Percentiles rank a stretch among this genome's conserved stretches.
phyloP scores from a whole-genome alignment of 495 filamentous ascomycete genomes.

The Letharia columbiana region DNA sequence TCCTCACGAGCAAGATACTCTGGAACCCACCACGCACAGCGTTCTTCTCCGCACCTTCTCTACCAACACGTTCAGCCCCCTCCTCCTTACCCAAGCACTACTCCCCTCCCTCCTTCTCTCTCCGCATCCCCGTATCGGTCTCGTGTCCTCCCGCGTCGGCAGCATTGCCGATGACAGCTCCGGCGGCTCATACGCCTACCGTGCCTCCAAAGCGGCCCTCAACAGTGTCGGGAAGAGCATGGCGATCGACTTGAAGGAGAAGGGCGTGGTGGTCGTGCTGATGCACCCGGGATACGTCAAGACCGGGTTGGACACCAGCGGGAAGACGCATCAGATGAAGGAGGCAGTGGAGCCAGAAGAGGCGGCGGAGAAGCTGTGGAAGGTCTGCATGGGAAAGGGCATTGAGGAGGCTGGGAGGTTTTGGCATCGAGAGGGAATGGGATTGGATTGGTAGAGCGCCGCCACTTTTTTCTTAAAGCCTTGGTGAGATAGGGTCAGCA shows the following conservation, averaged over 20 bases:
- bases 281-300: constrained; percentile 36
- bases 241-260: constrained; percentile 31
- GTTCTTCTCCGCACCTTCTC: constrained; percentile 25
- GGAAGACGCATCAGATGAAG: constrained; percentile 14
- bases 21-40: constrained; percentile 15
- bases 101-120: constrained; percentile 31
- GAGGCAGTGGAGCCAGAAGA: constrained; percentile 33
- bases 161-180: constrained; percentile 37
- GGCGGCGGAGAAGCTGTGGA: constrained; percentile 33
- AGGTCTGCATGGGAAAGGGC: constrained; percentile 28
- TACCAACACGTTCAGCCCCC: constrained; percentile 31
- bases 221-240: constrained; percentile 35
- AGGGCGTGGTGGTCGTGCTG: constrained; percentile 29
- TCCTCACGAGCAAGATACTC: constrained; percentile 23
- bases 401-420: constrained; percentile 31
- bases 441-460: constrained; percentile 30
- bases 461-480: background rate
- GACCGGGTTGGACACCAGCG: constrained; percentile 21
- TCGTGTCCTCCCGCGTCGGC: constrained; percentile 36
- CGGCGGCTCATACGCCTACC: constrained; percentile 56
- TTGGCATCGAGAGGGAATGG: constrained; percentile 33
- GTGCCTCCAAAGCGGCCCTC: constrained; percentile 47
- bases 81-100: constrained; percentile 34
- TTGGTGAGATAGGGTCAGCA: background rate
- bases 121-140: constrained; percentile 20